Conservation (phyloP, 176 grass and related monocot species). For the Lolium multiflorum region DNA sequence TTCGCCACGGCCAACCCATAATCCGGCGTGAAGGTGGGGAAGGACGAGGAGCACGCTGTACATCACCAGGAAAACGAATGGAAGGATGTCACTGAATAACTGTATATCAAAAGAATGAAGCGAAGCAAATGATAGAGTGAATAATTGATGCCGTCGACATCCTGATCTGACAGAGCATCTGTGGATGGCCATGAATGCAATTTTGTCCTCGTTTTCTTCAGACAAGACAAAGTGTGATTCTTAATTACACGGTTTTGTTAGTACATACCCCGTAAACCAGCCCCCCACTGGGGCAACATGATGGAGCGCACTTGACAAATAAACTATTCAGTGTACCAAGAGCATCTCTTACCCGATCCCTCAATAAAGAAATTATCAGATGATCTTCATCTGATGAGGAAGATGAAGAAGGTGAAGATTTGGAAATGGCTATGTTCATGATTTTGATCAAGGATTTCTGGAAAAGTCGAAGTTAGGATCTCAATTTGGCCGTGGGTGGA, state of each 20-base stretch:
- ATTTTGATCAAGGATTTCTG: too few species aligned
- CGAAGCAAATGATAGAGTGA: background rate
- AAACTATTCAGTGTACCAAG: too few species aligned
- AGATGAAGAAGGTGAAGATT: too few species aligned
- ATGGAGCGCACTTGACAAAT: too few species aligned
- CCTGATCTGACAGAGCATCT: constrained; percentile 34
- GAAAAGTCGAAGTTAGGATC: too few species aligned
- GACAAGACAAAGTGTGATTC: background rate
- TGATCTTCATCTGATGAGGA: too few species aligned
- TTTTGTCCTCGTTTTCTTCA: constrained; percentile 9
- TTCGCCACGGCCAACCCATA: constrained; percentile 73
- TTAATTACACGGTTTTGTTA: background rate
- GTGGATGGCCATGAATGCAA: background rate
- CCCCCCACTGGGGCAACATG: too few species aligned
- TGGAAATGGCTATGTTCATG: too few species aligned
- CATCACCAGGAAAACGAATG: background rate
- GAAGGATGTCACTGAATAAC: background rate
- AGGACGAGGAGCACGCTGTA: constrained; percentile 68
- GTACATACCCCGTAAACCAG: background rate
- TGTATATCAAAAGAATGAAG: background rate
- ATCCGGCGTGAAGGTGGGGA: constrained; percentile 65
- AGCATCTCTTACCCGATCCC: too few species aligned
- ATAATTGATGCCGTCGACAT: background rate
- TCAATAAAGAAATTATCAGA: too few species aligned
- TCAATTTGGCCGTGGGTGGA: too few species aligned